Conservation (phyloP, 768 basidiomycete genomes). For the Clathrus columnatus region DNA sequence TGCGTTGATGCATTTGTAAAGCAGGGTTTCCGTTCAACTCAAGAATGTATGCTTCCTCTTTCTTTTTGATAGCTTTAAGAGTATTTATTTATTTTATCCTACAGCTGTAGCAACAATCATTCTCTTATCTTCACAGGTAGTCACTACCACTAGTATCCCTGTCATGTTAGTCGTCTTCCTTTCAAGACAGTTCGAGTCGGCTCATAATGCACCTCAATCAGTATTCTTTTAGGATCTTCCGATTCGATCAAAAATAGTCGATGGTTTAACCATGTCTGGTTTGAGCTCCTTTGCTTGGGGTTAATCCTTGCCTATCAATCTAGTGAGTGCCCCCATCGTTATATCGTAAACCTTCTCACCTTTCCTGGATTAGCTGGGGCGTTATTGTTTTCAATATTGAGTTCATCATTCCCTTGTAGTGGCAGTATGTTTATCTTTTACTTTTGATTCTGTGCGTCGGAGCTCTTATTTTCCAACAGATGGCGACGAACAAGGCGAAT, state of each 20-base stretch:
- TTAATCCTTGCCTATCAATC: constrained; percentile 38
- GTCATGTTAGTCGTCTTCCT: constrained; percentile 25
- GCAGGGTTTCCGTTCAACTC: constrained; percentile 35
- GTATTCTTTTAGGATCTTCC: constrained; percentile 8
- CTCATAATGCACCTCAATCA: constrained; percentile 9
- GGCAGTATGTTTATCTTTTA: constrained; percentile 27
- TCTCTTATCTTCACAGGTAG: constrained; percentile 33
- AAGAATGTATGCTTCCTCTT: constrained; percentile 30
- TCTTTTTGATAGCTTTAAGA: neutral
- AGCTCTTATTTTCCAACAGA: constrained; percentile 19
- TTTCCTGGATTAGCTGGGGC: constrained; percentile 33
- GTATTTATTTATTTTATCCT: neutral
- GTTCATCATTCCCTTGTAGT: constrained; percentile 34
- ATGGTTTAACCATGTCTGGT: constrained; percentile 38
- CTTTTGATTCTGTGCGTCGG: neutral
- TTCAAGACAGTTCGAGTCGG: constrained; percentile 29
- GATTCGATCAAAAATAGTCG: constrained; percentile 31
- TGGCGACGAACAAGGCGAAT: constrained; percentile 34
- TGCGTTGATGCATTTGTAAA: constrained; percentile 37
- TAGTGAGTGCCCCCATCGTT: constrained; percentile 25
- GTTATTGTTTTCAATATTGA: constrained; percentile 31
- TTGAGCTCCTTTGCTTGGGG: constrained; percentile 43
- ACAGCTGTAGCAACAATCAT: constrained; percentile 38
- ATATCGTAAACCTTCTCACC: neutral
- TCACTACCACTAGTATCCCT: constrained; percentile 26